Percentiles rank a stretch among this genome's conserved stretches.
Conservation (phyloP, 2,329 filamentous ascomycete species). For the Penicillium psychrosexuale region DNA sequence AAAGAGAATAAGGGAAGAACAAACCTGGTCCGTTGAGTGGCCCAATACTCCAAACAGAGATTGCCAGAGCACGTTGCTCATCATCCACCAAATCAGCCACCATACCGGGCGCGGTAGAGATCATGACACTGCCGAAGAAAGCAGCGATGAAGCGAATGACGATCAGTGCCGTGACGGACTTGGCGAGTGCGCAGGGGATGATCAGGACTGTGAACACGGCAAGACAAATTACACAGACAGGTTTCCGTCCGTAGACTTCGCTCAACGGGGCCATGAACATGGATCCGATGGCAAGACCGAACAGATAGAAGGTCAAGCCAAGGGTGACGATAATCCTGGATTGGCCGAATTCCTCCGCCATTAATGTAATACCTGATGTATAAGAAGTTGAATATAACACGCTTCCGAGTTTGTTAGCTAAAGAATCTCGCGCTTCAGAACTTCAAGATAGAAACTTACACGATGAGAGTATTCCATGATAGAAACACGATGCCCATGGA, state of each 20-base stretch:
- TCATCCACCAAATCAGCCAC: constrained; percentile 80
- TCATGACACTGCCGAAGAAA: constrained; percentile 73
- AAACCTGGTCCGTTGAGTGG: constrained; percentile 71
- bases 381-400: constrained; percentile 77
- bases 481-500: constrained; percentile 54
- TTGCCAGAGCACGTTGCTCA: constrained; percentile 74
- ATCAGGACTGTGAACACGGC: constrained; percentile 64
- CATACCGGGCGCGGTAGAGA: constrained; percentile 77
- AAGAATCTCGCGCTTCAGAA: not conserved
- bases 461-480: constrained; percentile 56
- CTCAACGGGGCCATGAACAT: constrained; percentile 69
- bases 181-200: constrained; percentile 68
- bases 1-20: constrained; percentile 5
- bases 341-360: constrained; percentile 63
- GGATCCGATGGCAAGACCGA: constrained; percentile 69
- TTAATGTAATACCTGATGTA: constrained; percentile 66
- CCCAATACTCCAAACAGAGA: constrained; percentile 78
- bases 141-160: constrained; percentile 71
- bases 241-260: constrained; percentile 47
- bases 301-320: constrained; percentile 73
- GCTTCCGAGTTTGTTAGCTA: constrained; percentile 24
- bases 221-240: constrained; percentile 66
- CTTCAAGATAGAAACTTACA: constrained; percentile 38
- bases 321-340: constrained; percentile 64
- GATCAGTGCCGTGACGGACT: constrained; percentile 66